Evolutionary conservation across 805 yeast species (phyloP), one percentile per base, ranked within the genome.

Genomic region (Metschnikowia santaceciliae): DNA sequence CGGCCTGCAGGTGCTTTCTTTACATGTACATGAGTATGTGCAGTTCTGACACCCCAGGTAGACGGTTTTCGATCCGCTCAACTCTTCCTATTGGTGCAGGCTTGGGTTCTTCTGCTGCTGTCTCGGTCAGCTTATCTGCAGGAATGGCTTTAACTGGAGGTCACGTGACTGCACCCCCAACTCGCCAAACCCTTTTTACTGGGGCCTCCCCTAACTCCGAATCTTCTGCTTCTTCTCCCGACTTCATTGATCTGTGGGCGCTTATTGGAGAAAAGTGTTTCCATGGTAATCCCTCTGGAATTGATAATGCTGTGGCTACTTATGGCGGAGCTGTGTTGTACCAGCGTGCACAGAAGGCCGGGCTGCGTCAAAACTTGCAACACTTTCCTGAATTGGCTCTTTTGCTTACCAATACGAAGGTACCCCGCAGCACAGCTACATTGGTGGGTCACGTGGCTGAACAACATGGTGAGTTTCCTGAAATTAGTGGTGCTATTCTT

Each of bases 51-150:
- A 17, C 40, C 3, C 70, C 75, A 10, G 65, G 0, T 68, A 74
- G 1, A 74, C 76, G 74, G 33, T 89, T 86, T 65, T 75, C 83
- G 3, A 82, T 88, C 14, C 80, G 91, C 51, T 88, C 96, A 0
- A 84, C 96, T 1, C 72, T 91, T 46, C 99, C 99, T 0, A 86
- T 92, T 45, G 97, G 99, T 37, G 97, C 99, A 0, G 99, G 99
- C 0, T 76, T 94, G 44, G 99, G 99, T 0, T 88, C 96, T 1
- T 88, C 96, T 42, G 98, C 98, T 0, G 83, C 96, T 2, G 80
- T 89, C 15, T 81, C 95, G 1, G 98, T 94, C 3, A 84, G 94
- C 61, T 64, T 94, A 35, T 79, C 96, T 0, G 73, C 92, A 14
- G 95, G 94, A 0, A 72, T 92, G 63, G 71, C 84, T 3, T 68